Evolutionary conservation across 202 grass and related monocot species (phyloP), one percentile per base, ranked within the genome.

Genomic region (Elaeis oleifera): DNA sequence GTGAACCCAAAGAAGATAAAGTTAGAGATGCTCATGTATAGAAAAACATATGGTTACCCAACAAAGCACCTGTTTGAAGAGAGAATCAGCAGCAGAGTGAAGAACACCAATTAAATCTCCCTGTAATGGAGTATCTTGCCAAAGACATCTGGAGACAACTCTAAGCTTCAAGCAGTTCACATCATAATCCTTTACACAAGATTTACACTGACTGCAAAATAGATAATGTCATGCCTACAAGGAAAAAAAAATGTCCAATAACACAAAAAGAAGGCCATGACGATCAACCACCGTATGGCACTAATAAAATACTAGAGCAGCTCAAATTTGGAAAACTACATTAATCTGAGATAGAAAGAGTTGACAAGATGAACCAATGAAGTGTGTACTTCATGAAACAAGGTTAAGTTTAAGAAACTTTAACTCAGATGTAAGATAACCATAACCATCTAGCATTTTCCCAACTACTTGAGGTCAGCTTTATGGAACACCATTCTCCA

Each of bases 1-100:
- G 29, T 27, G 56, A 44, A 64, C 1, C 14, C 0, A 63, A 36
- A 54, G 21, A 59, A 63, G 25, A 32, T 5, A 63, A 44, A 44
- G 36, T 44, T 44, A 44, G 36, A 44, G 36, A 44, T 44, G 36
- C 36, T 44, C 36, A 44, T 13, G 36, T 3, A 14, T 13, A 44
- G 36, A 31, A 61, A 27, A 78, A 69, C 64, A 39, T 23, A 73
- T 26, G 13, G 49, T 50, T 54, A 70, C 69, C 58, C 63, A 67
- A 58, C 61, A 19, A n/a, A 61, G 49, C 66, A 96, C 91, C 81
- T 96, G 84, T 75, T 81, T 96, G 74, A 96, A 96, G 36, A 96
- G 87, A 51, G 73, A 82, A 81, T 85, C 73, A 16, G 87, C 87
- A 79, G 74, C 56, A 65, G 81, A 85, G 64, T 68, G 61, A 51